These are phyloP conservation scores for Calonectria leucothoes DNA, from an alignment of 2,329 filamentous ascomycete species.

Conservation along the genomic window DNA sequence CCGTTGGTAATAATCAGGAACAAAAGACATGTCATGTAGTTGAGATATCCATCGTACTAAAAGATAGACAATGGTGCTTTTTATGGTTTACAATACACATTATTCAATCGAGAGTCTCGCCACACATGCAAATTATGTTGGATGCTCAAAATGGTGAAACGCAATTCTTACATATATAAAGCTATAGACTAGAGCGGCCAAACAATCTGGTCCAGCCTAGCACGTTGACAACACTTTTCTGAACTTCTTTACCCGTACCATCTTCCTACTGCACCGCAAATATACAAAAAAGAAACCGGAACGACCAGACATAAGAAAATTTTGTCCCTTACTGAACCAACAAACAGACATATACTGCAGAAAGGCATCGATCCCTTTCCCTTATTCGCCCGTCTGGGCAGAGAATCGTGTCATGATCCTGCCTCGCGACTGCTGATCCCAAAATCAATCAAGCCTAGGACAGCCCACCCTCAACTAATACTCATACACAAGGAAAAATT, in stretches of 20 bases:
- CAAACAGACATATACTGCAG: neutral
- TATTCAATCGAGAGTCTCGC: neutral
- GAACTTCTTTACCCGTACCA: neutral
- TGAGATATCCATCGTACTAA: neutral
- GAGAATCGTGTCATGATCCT: neutral
- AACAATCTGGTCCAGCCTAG: constrained; percentile 9
- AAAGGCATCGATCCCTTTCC: neutral
- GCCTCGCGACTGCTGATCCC: neutral
- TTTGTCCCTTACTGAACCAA: neutral
- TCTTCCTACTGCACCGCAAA: neutral
- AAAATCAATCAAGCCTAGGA: constrained; percentile 19
- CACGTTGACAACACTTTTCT: constrained; percentile 1
- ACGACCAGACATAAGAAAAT: neutral
- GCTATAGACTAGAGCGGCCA: neutral
- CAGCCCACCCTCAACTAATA: constrained; percentile 29
- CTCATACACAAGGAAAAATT: constrained; percentile 41
- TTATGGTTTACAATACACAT: neutral
- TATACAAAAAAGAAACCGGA: neutral
- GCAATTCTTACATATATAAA: neutral
- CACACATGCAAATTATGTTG: neutral
- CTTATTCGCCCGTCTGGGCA: neutral
- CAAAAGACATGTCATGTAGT: neutral
- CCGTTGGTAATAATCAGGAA: neutral
- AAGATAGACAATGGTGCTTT: neutral
- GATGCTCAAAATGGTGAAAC: neutral